phyloP scores from a whole-genome alignment of 805 yeast genomes.

The Yarrowia divulgata region DNA sequence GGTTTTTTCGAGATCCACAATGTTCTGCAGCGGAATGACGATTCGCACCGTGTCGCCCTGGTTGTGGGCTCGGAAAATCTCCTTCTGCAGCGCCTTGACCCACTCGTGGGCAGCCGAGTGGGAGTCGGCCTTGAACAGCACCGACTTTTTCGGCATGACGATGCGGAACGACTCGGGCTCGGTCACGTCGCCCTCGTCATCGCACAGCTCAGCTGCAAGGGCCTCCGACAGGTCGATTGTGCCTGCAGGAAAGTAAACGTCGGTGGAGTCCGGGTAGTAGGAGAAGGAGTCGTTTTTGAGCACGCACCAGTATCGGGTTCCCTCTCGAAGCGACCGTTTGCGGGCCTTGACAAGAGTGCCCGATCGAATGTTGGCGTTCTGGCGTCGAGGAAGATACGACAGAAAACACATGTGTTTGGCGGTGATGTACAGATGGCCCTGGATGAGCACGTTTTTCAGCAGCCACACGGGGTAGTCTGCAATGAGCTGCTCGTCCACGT shows the following conservation, averaged over 20 bases:
- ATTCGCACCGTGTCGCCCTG: slow-evolving; percentile 74
- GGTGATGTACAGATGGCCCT: slow-evolving; percentile 85
- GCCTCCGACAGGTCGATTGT: slow-evolving; percentile 77
- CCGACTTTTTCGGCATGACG: slow-evolving; percentile 62
- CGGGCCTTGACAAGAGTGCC: slow-evolving; percentile 60
- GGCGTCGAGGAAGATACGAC: slow-evolving; percentile 73
- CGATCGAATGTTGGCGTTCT: slow-evolving; percentile 54
- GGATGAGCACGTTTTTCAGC: slow-evolving; percentile 78
- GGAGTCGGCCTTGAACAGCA: slow-evolving; percentile 76
- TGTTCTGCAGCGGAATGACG: slow-evolving; percentile 74
- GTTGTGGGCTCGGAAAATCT: slow-evolving; percentile 76
- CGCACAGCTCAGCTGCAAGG: slow-evolving; percentile 62
- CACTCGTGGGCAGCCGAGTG: slow-evolving; percentile 77
- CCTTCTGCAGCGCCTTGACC: slow-evolving; percentile 76
- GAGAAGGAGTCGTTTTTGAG: slow-evolving; percentile 72
- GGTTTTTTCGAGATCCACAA: slow-evolving; percentile 66
- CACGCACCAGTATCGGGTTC: slow-evolving; percentile 78
- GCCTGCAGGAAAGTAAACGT: slow-evolving; percentile 80
- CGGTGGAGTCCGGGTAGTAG: slow-evolving; percentile 73
- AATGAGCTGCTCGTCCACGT: slow-evolving; percentile 38
- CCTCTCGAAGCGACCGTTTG: slow-evolving; percentile 44
- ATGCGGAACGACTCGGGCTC: slow-evolving; percentile 62
- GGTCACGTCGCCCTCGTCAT: slow-evolving; percentile 41
- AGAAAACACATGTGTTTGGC: slow-evolving; percentile 69
- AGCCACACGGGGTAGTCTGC: slow-evolving; percentile 79